phyloP scores from a whole-genome alignment of 225 moss, liverwort and hornwort species.

The Climacium dendroides region DNA sequence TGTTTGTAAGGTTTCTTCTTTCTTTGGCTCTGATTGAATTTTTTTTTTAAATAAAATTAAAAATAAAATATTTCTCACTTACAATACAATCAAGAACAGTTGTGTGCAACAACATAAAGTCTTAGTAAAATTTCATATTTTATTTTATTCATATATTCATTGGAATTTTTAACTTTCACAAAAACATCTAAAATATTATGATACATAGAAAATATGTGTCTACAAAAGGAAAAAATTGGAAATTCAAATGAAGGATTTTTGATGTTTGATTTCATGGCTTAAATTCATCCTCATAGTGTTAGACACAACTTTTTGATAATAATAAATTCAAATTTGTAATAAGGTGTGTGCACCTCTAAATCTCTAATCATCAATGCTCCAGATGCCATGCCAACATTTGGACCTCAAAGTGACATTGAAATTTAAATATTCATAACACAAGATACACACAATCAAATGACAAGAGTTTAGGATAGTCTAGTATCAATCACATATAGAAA shows the following conservation, averaged over 20 bases:
- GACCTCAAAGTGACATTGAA: no score
- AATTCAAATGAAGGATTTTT: neutral
- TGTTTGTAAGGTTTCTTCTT: neutral
- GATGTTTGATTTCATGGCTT: neutral
- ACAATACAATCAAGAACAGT: accelerated
- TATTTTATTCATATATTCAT: neutral
- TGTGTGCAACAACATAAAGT: accelerated
- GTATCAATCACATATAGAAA: no score
- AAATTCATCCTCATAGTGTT: neutral
- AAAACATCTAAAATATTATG: neutral
- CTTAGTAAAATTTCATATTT: accelerated
- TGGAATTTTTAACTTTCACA: neutral
- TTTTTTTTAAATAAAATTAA: neutral
- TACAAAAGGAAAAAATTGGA: neutral
- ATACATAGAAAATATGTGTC: neutral
- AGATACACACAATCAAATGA: neutral
- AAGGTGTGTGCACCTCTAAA: neutral
- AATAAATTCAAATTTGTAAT: neutral
- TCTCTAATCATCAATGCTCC: neutral
- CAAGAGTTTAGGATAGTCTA: neutral
- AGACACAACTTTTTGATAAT: neutral
- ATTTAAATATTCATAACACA: accelerated
- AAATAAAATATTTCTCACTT: neutral
- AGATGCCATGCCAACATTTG: neutral
- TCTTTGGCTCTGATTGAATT: accelerated